Percentiles rank a stretch among this genome's conserved stretches.
Conservation (phyloP, 2,329 filamentous ascomycete species). For the Didymella pinodella region DNA sequence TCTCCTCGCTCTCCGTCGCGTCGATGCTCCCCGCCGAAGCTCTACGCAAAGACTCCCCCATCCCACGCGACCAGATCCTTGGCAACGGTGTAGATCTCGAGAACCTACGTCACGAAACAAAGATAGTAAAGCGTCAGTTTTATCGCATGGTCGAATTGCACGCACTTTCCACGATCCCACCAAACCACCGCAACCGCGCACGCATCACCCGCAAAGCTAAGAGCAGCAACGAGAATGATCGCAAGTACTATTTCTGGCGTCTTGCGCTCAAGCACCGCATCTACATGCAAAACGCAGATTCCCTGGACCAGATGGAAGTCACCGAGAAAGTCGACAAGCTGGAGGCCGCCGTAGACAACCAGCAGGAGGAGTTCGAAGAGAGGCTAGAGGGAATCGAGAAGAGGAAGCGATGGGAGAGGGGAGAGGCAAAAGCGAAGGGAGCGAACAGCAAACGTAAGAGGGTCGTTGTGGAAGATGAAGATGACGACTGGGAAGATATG, state of each 20-base stretch:
- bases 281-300: slow-evolving; percentile 76
- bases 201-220: slow-evolving; percentile 55
- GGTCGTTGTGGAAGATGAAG: slow-evolving; percentile 49
- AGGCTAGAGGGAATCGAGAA: slow-evolving; percentile 62
- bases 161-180: slow-evolving; percentile 65
- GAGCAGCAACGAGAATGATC: slow-evolving; percentile 65
- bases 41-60: slow-evolving; percentile 61
- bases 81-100: slow-evolving; percentile 63
- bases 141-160: slow-evolving; percentile 78
- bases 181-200: slow-evolving; percentile 56
- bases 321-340: slow-evolving; percentile 75
- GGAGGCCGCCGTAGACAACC: slow-evolving; percentile 70
- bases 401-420: slow-evolving; percentile 36
- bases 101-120: slow-evolving; percentile 65
- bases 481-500: slow-evolving; percentile 49
- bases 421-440: slow-evolving; percentile 27
- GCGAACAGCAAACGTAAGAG: slow-evolving; percentile 47
- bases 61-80: slow-evolving; percentile 63
- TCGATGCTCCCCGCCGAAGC: slow-evolving; percentile 59
- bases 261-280: slow-evolving; percentile 79
- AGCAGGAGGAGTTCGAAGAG: slow-evolving; percentile 76
- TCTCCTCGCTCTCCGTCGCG: slow-evolving; percentile 62
- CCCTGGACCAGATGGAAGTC: slow-evolving; percentile 72
- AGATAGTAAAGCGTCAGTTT: slow-evolving; percentile 81
- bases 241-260: slow-evolving; percentile 74